phyloP scores from a whole-genome alignment of 352 stramenopile genomes.

The Globisporangium nunn region DNA sequence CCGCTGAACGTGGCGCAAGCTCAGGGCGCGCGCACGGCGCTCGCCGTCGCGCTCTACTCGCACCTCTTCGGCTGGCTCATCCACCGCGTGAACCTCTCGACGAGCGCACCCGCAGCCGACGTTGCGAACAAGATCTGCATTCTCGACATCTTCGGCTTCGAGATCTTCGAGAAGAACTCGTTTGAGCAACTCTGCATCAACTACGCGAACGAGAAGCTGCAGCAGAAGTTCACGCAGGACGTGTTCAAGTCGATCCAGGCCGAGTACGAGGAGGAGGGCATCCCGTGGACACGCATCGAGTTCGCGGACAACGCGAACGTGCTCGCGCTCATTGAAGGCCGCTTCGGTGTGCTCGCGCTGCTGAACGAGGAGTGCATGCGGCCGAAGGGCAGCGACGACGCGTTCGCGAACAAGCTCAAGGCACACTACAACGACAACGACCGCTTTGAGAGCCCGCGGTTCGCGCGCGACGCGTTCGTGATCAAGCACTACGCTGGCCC shows the following conservation, averaged over 20 bases:
- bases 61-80: constrained; percentile 97
- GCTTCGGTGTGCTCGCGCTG: constrained; percentile 84
- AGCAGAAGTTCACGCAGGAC: constrained; percentile 90
- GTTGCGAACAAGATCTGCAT: constrained; percentile 79
- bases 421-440: constrained; percentile 56
- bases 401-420: constrained; percentile 66
- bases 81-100: constrained; percentile 71
- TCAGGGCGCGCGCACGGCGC: constrained; percentile 87
- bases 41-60: constrained; percentile 95
- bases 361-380: constrained; percentile 88
- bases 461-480: constrained; percentile 81
- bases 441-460: constrained; percentile 75
- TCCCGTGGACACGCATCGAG: constrained; percentile 92
- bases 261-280: constrained; percentile 87
- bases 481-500: constrained; percentile 92
- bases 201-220: constrained; percentile 90
- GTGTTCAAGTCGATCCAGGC: constrained; percentile 87
- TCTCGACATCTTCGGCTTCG: constrained; percentile 94
- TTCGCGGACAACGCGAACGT: constrained; percentile 89
- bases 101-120: constrained; percentile 7
- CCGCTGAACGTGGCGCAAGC: constrained; percentile 87
- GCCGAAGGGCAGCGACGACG: constrained; percentile 81
- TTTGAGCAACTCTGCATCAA: constrained; percentile 94
- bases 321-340: constrained; percentile 81
- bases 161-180: constrained; percentile 91